Evolutionary conservation across 2,329 filamentous ascomycete genomes (phyloP).

Genomic region (Chaetothyriales sp.): DNA sequence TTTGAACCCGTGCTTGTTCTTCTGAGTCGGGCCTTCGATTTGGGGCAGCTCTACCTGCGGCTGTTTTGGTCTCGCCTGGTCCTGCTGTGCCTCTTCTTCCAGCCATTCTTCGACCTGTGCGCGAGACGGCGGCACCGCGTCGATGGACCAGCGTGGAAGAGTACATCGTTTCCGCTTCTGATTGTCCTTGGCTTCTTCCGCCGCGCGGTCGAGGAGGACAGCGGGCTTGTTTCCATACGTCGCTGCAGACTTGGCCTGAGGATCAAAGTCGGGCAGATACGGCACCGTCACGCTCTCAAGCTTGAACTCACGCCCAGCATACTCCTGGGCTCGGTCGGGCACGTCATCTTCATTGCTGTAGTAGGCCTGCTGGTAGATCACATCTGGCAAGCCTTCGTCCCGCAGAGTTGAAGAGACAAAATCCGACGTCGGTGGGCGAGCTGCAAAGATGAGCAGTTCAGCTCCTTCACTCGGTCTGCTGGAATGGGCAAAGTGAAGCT

Average conservation of each 20-base stretch:
- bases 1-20: conserved; percentile 67
- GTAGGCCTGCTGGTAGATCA: conserved; percentile 71
- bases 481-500: neutral
- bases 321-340: conserved; percentile 60
- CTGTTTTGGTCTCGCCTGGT: conserved; percentile 1
- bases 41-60: conserved; percentile 45
- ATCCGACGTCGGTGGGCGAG: conserved; percentile 15
- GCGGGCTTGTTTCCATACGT: conserved; percentile 40
- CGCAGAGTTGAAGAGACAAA: conserved; percentile 41
- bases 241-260: conserved; percentile 41
- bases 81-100: conserved; percentile 23
- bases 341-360: conserved; percentile 77
- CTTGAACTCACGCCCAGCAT: conserved; percentile 73
- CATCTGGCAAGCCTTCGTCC: conserved; percentile 43
- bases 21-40: conserved; percentile 76
- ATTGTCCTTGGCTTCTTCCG: conserved; percentile 37
- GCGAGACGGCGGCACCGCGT: conserved; percentile 52
- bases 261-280: conserved; percentile 66
- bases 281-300: conserved; percentile 60
- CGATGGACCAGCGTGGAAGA: conserved; percentile 62
- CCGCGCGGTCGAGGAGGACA: conserved; percentile 34
- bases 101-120: conserved; percentile 58
- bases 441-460: conserved; percentile 17
- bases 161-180: conserved; percentile 43
- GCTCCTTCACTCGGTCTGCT: neutral